A percentile compares a stretch with the other conserved stretches of the same genome.
Evolutionary conservation across 2,329 filamentous ascomycete species (phyloP).

Genomic region (Botrytis sinoallii): DNA sequence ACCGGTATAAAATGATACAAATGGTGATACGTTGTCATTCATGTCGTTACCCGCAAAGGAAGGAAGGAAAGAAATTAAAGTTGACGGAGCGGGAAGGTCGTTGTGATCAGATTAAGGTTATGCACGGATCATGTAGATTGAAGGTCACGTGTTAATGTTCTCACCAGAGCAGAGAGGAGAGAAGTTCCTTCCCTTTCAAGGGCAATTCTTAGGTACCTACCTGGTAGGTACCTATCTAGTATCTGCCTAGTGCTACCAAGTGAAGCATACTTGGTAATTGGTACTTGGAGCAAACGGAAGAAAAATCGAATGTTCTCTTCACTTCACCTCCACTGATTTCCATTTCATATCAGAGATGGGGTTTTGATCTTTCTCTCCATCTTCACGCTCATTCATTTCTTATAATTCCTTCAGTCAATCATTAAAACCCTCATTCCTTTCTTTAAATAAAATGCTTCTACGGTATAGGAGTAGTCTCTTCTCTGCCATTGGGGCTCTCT

Average conservation of each 20-base stretch:
- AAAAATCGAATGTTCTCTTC: not conserved
- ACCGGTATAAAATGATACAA: accelerated
- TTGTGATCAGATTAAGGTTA: not conserved
- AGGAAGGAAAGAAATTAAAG: not conserved
- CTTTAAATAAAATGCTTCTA: constrained; percentile 4
- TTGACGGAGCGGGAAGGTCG: not conserved
- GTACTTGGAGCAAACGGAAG: not conserved
- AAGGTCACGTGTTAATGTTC: not conserved
- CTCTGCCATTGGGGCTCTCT: not conserved
- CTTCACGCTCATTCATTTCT: not conserved
- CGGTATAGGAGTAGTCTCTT: constrained; percentile 13
- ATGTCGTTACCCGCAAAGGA: not conserved
- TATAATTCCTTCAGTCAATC: not conserved
- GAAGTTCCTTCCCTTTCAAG: not conserved
- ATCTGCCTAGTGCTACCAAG: not conserved
- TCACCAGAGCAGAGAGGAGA: not conserved
- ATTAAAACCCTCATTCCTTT: no score
- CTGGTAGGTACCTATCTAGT: not conserved
- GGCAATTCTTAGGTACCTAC: no score
- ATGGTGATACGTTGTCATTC: not conserved
- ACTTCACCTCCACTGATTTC: not conserved
- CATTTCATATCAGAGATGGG: not conserved
- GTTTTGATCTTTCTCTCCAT: not conserved
- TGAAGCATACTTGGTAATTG: not conserved
- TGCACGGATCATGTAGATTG: not conserved